Base-by-base conservation (phyloP, 495 filamentous ascomycete genomes). In the Aspergillus sclerotiicarbonarius region DNA sequence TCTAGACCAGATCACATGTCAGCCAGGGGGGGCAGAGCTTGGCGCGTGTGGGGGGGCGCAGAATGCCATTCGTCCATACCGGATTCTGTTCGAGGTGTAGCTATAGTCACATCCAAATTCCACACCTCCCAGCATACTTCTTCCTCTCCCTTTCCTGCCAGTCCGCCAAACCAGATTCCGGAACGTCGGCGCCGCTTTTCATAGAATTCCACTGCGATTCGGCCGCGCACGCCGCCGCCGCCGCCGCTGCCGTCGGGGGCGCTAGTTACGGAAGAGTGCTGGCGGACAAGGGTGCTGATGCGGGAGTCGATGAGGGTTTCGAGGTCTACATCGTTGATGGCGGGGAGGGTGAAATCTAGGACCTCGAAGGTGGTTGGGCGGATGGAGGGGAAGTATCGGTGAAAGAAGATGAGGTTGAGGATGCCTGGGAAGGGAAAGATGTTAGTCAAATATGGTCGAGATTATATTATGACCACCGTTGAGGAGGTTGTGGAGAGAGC, bases 371-470 rank as follows among this genome's bases (percentile, higher is more conserved):
- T 90, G 46, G 83, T 82, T n/a, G 94, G 94, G 13, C 84, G 77
- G 54, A 96, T 81, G 30, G 89, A 85, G 56, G 89, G 89, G 78
- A 98, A 98, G 80, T 91, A 96, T 59, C 94, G 90, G 74, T 98
- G 92, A 80, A 98, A 98, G 86, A 98, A 98, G 69, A 98, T 96
- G 41, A 93, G 94, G 71, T 96, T 91, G 51, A 98, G 86, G 65
- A 97, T 88, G 58, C 89, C 93, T 98, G 59, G 8, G 54, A 20
- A 37, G 9, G 19, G 4, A n/a, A 7, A 44, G 33, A 21, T 13
- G 21, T 13, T 25, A 41, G 18, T 3, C n/a, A 3, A 20, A 10
- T 9, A 18, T 49, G 15, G 45, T 19, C 20, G 39, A 39, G 10
- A 8, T 19, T 31, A 16, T 44, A 19, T 45, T 9, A 45, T 2